phyloP scores from a whole-genome alignment of 495 filamentous ascomycete species.

The Aspergillus egyptiacus region DNA sequence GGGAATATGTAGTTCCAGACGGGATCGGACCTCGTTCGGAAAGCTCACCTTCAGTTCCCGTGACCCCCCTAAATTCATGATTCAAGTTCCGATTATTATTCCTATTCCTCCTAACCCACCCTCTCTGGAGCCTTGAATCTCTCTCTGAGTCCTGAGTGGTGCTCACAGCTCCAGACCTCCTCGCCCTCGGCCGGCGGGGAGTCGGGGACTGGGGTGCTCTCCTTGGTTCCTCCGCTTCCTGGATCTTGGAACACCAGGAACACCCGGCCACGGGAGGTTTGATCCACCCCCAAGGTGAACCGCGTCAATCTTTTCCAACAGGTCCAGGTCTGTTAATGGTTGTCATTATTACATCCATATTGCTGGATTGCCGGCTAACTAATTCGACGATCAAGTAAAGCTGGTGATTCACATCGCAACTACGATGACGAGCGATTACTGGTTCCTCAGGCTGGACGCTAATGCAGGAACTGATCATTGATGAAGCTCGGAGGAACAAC shows the following conservation, averaged over 20 bases:
- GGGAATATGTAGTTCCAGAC: constrained; percentile 16
- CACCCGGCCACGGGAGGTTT: too few relatives aligned
- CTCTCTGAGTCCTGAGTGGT: background rate
- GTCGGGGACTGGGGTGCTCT: too few relatives aligned
- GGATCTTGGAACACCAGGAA: background rate
- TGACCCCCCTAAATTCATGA: background rate
- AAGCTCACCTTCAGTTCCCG: constrained; percentile 4
- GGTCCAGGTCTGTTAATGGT: background rate
- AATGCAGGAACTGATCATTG: constrained; percentile 48
- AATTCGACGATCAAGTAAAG: background rate
- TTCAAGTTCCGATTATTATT: too few relatives aligned
- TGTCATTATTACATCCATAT: background rate
- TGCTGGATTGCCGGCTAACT: background rate
- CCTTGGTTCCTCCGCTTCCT: too few relatives aligned
- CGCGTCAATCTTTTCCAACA: background rate
- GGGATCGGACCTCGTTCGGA: too few relatives aligned
- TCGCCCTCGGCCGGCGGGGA: too few relatives aligned
- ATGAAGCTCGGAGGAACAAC: constrained; percentile 14
- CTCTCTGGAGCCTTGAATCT: too few relatives aligned
- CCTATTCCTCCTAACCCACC: too few relatives aligned
- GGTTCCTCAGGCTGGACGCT: constrained; percentile 25
- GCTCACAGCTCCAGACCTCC: too few relatives aligned
- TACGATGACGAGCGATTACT: constrained; percentile 1
- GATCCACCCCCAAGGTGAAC: constrained; percentile 2
- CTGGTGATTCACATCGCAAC: background rate